A percentile compares a stretch with the other conserved stretches of the same genome.
Conservation (phyloP, 176 grass and related monocot species). For the Hordeum marinum region DNA sequence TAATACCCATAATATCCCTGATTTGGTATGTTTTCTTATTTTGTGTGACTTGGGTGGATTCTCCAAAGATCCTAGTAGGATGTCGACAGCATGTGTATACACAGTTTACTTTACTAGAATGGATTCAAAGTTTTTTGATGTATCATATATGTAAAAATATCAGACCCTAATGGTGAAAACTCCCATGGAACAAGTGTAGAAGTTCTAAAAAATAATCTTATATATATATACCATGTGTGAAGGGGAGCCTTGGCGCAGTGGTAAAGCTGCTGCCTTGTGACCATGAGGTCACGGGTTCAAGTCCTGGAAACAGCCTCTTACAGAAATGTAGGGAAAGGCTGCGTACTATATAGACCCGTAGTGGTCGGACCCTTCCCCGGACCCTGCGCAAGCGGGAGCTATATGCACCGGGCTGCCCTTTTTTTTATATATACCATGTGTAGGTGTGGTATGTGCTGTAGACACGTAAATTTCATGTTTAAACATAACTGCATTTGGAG, state of each 20-base stretch:
- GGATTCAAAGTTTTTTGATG: neutral
- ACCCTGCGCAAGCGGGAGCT: no score
- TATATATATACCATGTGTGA: no score
- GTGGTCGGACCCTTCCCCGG: no score
- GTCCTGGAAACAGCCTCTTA: no score
- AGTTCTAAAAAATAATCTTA: neutral
- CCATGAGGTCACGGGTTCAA: no score
- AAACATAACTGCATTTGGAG: neutral
- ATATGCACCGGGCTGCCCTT: no score
- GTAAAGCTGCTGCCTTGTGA: no score
- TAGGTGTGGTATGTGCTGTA: neutral
- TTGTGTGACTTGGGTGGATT: neutral
- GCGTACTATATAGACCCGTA: no score
- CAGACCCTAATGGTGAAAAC: neutral
- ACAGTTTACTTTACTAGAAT: neutral
- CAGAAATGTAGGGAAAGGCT: no score
- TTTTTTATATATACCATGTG: neutral
- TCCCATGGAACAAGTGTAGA: neutral
- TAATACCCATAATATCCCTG: conserved; percentile 1
- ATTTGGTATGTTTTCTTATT: conserved; percentile 28
- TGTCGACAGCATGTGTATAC: neutral
- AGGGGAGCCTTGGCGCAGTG: no score
- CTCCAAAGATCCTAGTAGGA: neutral
- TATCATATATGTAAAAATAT: neutral
- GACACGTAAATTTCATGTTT: neutral